Evolutionary conservation across 805 yeast genomes (phyloP).

Genomic region (Saturnispora besseyi): DNA sequence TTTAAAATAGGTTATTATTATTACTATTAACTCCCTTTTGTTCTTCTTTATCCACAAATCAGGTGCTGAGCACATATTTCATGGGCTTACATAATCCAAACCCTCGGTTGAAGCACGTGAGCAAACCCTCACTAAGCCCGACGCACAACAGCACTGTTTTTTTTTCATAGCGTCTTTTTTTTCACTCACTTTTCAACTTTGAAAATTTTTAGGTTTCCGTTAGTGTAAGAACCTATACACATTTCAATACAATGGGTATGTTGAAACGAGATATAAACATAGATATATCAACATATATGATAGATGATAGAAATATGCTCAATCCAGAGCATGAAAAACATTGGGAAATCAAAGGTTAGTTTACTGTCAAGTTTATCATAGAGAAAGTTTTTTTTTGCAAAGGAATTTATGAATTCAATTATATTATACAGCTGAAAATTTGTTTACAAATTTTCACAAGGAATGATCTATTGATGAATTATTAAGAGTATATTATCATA

Average conservation of each 20-base stretch:
- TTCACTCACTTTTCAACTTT: background rate
- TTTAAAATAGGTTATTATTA: background rate
- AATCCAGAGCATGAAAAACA: too few species aligned
- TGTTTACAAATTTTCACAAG: too few species aligned
- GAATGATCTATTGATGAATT: too few species aligned
- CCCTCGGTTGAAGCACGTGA: background rate
- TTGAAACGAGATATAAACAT: background rate
- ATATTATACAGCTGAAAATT: too few species aligned
- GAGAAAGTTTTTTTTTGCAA: too few species aligned
- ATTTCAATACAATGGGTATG: conserved; percentile 4
- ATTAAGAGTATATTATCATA: too few species aligned
- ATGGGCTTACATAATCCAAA: background rate
- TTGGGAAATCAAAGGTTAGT: too few species aligned
- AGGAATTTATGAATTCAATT: too few species aligned
- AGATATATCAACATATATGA: background rate
- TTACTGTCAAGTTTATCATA: too few species aligned
- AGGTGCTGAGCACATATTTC: too few species aligned
- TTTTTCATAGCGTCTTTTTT: background rate
- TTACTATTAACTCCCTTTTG: too few species aligned
- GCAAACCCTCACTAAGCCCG: background rate
- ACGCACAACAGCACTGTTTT: background rate
- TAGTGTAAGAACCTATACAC: conserved; percentile 2
- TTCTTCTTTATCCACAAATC: too few species aligned
- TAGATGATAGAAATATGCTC: background rate
- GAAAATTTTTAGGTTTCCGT: background rate